phyloP scores from a whole-genome alignment of 768 basidiomycete genomes.

The Boletus reticuloceps region DNA sequence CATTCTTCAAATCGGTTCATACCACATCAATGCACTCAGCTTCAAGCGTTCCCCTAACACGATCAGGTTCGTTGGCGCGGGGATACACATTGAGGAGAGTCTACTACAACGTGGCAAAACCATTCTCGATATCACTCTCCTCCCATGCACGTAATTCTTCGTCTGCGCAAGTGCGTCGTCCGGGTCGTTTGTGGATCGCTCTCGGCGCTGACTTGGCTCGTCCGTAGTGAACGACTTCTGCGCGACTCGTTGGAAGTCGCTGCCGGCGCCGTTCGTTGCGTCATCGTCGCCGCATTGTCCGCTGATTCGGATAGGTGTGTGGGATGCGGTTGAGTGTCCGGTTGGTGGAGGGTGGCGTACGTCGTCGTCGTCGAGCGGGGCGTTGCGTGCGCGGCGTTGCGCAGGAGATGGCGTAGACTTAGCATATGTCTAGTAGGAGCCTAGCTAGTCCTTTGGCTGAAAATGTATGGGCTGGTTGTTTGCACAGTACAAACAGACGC shows the following conservation, averaged over 20 bases:
- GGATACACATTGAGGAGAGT: too few species aligned
- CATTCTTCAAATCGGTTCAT: conserved; percentile 25
- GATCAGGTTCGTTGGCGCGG: conserved; percentile 40
- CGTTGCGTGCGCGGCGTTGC: conserved; percentile 8
- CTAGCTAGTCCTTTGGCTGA: too few species aligned
- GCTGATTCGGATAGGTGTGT: too few species aligned
- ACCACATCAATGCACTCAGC: conserved; percentile 25
- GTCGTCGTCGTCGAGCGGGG: not conserved
- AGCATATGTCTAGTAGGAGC: conserved; percentile 4
- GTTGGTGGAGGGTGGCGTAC: conserved; percentile 4
- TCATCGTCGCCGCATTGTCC: too few species aligned
- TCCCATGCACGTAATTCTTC: conserved; percentile 18
- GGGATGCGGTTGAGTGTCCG: not conserved
- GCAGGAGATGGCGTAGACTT: conserved; percentile 19
- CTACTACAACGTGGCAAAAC: conserved; percentile 47
- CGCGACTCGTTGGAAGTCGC: too few species aligned
- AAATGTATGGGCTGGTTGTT: conserved; percentile 15
- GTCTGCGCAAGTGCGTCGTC: conserved; percentile 13
- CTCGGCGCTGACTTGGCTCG: too few species aligned
- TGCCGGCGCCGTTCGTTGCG: too few species aligned
- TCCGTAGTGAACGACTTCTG: too few species aligned
- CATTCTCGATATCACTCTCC: conserved; percentile 51
- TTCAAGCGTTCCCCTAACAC: conserved; percentile 25
- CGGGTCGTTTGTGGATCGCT: too few species aligned
- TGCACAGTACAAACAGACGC: conserved; percentile 34